Base-by-base conservation (phyloP, 345 rosid genomes). In the Pseudoturritis turrita region DNA sequence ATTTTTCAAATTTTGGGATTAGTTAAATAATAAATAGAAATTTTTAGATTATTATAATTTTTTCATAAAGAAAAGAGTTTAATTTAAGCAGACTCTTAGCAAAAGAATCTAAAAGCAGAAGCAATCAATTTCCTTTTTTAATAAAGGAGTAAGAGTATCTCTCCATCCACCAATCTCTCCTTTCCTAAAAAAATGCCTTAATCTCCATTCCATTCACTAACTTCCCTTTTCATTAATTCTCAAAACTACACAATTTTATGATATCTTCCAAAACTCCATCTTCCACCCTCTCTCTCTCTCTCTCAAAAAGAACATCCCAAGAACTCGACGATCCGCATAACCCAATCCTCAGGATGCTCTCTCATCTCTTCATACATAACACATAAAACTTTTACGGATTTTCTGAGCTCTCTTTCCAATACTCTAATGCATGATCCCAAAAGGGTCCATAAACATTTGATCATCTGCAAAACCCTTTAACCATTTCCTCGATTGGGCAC, bases 361-460 rank as follows among this genome's bases (percentile, higher is more conserved):
- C 50, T 79, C 53, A 87, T 46, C 18, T 85, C 89, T 71, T 83
- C 92, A 10, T 74, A 87, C 58, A 47, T 85, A 57, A 87, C 60
- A 56, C 85, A 85, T 33, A 81, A 15, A 0, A 87, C 68, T 11
- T 68, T 22, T 52, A 4, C 6, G 88, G 81, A 2, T 60, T 69
- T 41, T 82, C 83, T 71, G 51, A 47, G 52, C 86, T 81, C 8
- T 62, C 82, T 72, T 78, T 67, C 88, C 89, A 83, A 9, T 83
- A 87, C 18, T 70, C 78, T 21, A 83, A 62, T 57, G 33, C 68
- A 82, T 9, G 89, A 84, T 31, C 92, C 92, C n/a, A 87, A 40
- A 74, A 82, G 0, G 92, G 87, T 22, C 92, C 90, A 4, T 15
- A 77, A 56, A 71, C 18, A 50, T 77, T 71, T 69, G 73, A 78